Evolutionary conservation across 2,329 filamentous ascomycete genomes (phyloP), one percentile per base, ranked within the genome.

Genomic region (Monilinia laxa): DNA sequence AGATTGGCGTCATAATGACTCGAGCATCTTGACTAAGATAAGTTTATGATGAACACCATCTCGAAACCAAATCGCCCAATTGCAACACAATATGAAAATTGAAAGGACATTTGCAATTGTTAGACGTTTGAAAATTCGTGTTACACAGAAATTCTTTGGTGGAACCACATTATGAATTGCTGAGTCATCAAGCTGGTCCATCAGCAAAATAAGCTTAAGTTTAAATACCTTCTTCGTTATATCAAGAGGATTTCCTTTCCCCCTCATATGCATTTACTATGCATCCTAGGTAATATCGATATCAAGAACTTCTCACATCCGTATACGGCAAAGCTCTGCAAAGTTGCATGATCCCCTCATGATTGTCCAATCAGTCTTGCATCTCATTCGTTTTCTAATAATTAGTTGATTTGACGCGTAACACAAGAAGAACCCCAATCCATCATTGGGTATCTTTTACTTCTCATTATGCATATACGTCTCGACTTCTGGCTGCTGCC

Each of bases 361-460:
- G 12, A 4, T 40, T 47, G 20, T 31, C 45, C 42, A 60, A 51
- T 49, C 31, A 35, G n/a, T 38, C 3, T 51, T 25, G 14, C 12
- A 23, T 60, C 45, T 23, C 51, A 20, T 18, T 47, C 52, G 16
- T 25, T 5, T 23, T 23, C n/a, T n/a, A n/a, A n/a, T n/a, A n/a
- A n/a, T 25, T 25, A 20, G 5, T 18, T 16, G 11, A 28, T 40
- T 54, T 40, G 60, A 63, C 49, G 35, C 49, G 60, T 54, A 42
- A 23, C 49, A 35, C 20, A 42, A 42, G 35, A 35, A 18, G 18
- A 52, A 16, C 12, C 31, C 3, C 25, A 9, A 35, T 31, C 9
- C 20, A n/a, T 64, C 25, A 47, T 57, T 64, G 38, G 62, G 2
- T 20, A 35, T 31, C 28, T 23, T 47, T 56, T 47, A 38, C 38